A percentile compares a stretch with the other conserved stretches of the same genome.
Conservation (phyloP, 257 asterid species). For the Capsicum pubescens region DNA sequence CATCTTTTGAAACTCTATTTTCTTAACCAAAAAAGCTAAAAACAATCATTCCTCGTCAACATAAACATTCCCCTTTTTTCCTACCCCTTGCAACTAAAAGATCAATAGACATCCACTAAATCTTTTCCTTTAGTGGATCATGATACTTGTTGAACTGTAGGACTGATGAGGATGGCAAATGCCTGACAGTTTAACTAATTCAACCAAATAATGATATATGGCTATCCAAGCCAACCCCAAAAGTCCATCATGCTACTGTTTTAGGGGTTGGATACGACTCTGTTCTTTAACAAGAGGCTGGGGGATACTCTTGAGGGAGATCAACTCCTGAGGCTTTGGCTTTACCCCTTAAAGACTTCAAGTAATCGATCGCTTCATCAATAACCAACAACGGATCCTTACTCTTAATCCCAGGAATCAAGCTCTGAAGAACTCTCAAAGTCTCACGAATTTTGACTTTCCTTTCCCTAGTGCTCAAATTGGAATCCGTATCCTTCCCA, state of each 20-base stretch:
- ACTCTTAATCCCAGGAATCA: constrained; percentile 59
- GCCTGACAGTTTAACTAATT: constrained; percentile 24
- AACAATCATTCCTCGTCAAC: constrained; percentile 59
- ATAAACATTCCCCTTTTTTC: constrained; percentile 41
- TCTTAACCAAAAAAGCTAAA: constrained; percentile 49
- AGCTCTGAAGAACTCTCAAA: constrained; percentile 53
- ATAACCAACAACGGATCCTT: constrained; percentile 66
- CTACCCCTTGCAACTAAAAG: constrained; percentile 40
- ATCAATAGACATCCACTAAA: constrained; percentile 40
- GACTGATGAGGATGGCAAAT: constrained; percentile 39
- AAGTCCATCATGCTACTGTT: constrained; percentile 2
- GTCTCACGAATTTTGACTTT: constrained; percentile 55
- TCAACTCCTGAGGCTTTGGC: constrained; percentile 54
- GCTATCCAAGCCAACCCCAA: constrained; percentile 7
- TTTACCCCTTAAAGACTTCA: constrained; percentile 62
- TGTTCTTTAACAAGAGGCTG: constrained; percentile 1
- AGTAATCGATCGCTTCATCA: constrained; percentile 67
- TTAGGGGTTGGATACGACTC: not conserved
- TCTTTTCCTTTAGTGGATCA: constrained; percentile 44
- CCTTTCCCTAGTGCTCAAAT: constrained; percentile 35
- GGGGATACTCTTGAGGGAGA: constrained; percentile 24
- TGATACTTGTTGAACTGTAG: constrained; percentile 41
- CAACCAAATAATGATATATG: constrained; percentile 14
- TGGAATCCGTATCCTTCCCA: constrained; percentile 33
- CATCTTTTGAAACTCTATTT: constrained; percentile 46